These are phyloP conservation scores for Filobasidium wieringae DNA, from an alignment of 768 basidiomycete species.

Conservation along the genomic window DNA sequence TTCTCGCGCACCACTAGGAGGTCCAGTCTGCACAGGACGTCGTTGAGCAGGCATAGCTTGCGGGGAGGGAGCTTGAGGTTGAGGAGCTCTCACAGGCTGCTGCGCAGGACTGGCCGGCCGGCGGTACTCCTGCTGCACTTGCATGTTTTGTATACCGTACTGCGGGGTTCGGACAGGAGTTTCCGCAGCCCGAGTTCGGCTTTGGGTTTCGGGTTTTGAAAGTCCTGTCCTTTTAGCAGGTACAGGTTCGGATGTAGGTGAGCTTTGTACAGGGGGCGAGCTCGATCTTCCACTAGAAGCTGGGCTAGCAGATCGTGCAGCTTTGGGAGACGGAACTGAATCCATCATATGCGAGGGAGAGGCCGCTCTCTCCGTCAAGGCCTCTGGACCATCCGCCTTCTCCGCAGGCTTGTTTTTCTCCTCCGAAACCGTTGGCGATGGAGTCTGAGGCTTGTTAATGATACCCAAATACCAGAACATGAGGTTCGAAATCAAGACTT, in stretches of 20 bases:
- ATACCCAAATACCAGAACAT: conserved; percentile 96
- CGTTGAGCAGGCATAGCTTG: conserved; percentile 5
- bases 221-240: conserved; percentile 39
- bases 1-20: background rate
- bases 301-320: conserved; percentile 18
- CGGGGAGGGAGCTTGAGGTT: background rate
- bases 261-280: conserved; percentile 2
- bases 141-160: conserved; percentile 87
- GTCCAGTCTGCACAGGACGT: conserved; percentile 2
- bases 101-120: background rate
- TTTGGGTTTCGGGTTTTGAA: conserved; percentile 47
- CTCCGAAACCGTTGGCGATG: conserved; percentile 37
- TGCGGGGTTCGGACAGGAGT: conserved; percentile 77
- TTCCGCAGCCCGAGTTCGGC: conserved; percentile 70
- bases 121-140: conserved; percentile 66
- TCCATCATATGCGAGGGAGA: background rate
- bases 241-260: conserved; percentile 3
- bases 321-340: conserved; percentile 2
- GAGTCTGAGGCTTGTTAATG: conserved; percentile 75
- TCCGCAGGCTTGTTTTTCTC: conserved; percentile 39
- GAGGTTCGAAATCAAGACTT: conserved; percentile 50
- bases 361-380: conserved; percentile 19
- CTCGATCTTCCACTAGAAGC: background rate
- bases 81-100: background rate
- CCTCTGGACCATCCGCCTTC: conserved; percentile 21